Conservation (phyloP, 1,139 yeast genomes). For the Zhuliangozyma parablackwelliae region DNA sequence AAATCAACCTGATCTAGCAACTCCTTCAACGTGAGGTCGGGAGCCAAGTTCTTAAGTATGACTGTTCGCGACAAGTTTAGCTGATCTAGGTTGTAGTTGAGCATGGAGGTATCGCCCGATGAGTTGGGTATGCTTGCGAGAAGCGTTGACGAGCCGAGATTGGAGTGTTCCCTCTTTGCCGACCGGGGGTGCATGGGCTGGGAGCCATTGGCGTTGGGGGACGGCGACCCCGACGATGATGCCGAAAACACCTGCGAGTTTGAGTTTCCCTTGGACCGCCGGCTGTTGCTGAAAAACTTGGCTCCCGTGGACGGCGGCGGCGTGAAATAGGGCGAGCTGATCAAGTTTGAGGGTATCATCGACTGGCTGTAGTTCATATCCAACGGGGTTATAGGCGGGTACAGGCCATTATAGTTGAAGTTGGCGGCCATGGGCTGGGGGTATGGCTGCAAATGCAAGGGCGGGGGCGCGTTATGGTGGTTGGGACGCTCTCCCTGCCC, state of each 20-base stretch:
- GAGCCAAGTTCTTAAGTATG: slow-evolving; percentile 27
- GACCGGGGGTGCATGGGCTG: too few species aligned
- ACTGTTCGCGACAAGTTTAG: slow-evolving; percentile 30
- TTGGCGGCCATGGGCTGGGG: background rate
- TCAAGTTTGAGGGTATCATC: slow-evolving; percentile 64
- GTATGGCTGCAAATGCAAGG: slow-evolving; percentile 5
- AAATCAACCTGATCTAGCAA: slow-evolving; percentile 32
- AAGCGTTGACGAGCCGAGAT: background rate
- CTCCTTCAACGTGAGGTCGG: slow-evolving; percentile 24
- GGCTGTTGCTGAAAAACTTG: too few species aligned
- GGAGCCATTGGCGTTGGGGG: slow-evolving; percentile 6
- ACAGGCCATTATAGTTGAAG: background rate
- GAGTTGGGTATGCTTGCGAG: background rate
- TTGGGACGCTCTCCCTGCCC: background rate
- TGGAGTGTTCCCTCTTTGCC: background rate
- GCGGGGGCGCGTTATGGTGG: slow-evolving; percentile 5
- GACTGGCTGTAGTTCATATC: slow-evolving; percentile 57
- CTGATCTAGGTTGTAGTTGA: slow-evolving; percentile 6
- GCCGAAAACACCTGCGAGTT: slow-evolving; percentile 2
- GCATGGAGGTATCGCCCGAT: slow-evolving; percentile 1
- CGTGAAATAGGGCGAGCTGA: slow-evolving; percentile 64
- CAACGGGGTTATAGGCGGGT: slow-evolving; percentile 36
- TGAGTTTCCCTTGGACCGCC: slow-evolving; percentile 1
- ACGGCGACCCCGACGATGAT: background rate
- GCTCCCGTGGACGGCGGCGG: slow-evolving; percentile 14